Evolutionary conservation across 495 filamentous ascomycete species (phyloP), one percentile per base, ranked within the genome.

Genomic region (Penicillium psychrofluorescens): DNA sequence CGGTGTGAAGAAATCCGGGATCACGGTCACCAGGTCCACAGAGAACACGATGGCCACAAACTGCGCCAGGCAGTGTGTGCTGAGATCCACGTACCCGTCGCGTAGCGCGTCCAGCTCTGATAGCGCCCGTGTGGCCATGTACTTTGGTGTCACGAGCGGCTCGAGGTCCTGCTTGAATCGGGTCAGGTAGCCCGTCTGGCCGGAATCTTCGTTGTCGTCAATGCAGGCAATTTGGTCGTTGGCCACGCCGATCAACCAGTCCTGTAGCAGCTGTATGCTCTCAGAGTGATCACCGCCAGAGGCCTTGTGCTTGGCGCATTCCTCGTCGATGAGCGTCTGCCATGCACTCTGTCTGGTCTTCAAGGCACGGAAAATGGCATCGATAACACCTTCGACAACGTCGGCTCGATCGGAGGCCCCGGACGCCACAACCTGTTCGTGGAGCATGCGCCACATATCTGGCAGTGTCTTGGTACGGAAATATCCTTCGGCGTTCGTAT

Each of bases 151-250:
- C 36, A 97, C 88, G 10, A 92, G 67, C 2, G 83, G 67, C 50
- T 81, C 81, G 57, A 92, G 80, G 49, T 90, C 86, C 49, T 76
- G 75, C 46, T 79, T 80, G 78, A 95, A 96, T 49, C 80, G 77
- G 8, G 84, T 79, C 35, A 96, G 74, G 70, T 94, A 94, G 29
- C 83, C 82, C 28, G 83, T 52, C 33, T 82, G 80, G 36, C 75
- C 78, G 29, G 80, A 79, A 39, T 86, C 83, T 22, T 71, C 66
- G 45, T 79, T 72, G 60, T 96, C 92, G 59, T 95, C 90, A 57
- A 96, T 96, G 64, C 88, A 95, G 42, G 87, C 87, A 53, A 99
- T 96, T 60, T 99, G 92, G 64, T 99, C 92, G 65, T 97, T 99
- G 46, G 92, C 92, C 40, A 94, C 85, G n/a, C 91, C 90, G 15